phyloP scores from a whole-genome alignment of 257 asterid genomes.

The Solanum dulcamara region DNA sequence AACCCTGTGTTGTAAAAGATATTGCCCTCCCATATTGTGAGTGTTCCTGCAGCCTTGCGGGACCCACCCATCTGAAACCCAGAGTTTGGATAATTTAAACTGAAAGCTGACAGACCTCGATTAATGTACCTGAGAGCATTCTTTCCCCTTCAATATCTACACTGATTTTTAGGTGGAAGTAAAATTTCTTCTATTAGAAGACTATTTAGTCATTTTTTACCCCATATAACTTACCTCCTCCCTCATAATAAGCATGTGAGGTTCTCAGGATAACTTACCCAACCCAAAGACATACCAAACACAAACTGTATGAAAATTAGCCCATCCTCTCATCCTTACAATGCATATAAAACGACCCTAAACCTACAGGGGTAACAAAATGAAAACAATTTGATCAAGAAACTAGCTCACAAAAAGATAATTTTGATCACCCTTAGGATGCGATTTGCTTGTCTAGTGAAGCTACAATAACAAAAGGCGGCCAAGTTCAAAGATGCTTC shows the following conservation, averaged over 20 bases:
- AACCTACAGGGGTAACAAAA: background rate
- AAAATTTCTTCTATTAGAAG: background rate
- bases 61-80: too few relatives aligned
- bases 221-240: background rate
- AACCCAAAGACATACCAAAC: background rate
- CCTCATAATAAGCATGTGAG: background rate
- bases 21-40: too few relatives aligned
- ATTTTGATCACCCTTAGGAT: background rate
- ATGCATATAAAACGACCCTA: background rate
- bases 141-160: too few relatives aligned
- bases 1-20: too few relatives aligned
- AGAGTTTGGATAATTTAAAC: too few relatives aligned
- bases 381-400: background rate
- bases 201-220: background rate
- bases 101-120: too few relatives aligned
- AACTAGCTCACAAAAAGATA: background rate
- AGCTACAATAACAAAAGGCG: background rate
- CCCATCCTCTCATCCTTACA: background rate
- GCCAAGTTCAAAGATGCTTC: background rate
- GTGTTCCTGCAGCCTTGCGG: too few relatives aligned
- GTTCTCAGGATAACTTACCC: background rate
- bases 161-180: too few relatives aligned
- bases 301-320: background rate
- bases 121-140: too few relatives aligned
- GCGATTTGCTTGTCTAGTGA: background rate